These are phyloP conservation scores for Mesembryanthemum crystallinum DNA, from an alignment of 148 eudicot species.

Conservation along the genomic window DNA sequence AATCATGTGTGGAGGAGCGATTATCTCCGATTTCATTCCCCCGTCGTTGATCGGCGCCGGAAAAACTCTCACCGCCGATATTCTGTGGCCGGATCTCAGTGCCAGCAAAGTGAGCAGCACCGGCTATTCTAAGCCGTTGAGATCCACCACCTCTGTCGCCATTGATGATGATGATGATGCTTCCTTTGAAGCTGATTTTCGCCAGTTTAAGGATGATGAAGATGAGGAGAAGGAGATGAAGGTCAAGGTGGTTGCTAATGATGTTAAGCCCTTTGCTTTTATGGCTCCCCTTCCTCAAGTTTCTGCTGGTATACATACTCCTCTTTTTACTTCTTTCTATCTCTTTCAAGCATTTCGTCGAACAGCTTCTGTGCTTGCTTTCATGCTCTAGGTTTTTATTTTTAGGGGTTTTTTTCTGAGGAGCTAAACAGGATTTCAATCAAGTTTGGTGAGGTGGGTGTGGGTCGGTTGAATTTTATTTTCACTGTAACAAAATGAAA, in stretches of 20 bases:
- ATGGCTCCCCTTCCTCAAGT: slow-evolving; percentile 33
- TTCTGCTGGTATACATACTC: slow-evolving; percentile 26
- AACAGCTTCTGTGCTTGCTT: not conserved
- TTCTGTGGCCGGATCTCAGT: slow-evolving; percentile 46
- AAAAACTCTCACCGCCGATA: slow-evolving; percentile 50
- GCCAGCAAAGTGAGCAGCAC: slow-evolving; percentile 18
- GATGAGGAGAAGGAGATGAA: slow-evolving; percentile 24
- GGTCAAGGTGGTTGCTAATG: not conserved
- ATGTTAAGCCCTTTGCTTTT: slow-evolving; percentile 40
- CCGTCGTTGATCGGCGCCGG: slow-evolving; percentile 27
- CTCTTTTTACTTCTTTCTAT: not conserved
- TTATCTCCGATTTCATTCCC: slow-evolving; percentile 54
- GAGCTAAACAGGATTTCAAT: not conserved
- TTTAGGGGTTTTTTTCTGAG: not conserved
- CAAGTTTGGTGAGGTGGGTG: not conserved
- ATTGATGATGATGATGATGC: slow-evolving; percentile 40
- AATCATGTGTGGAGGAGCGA: slow-evolving; percentile 92
- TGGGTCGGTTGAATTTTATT: not conserved
- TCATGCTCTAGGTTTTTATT: not conserved
- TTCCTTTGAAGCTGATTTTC: slow-evolving; percentile 85
- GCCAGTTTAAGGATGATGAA: slow-evolving; percentile 47
- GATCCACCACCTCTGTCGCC: slow-evolving; percentile 38
- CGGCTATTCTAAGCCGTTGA: slow-evolving; percentile 50
- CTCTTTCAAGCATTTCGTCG: not conserved
- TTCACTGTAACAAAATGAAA: not conserved